Conservation (phyloP, 1,284 basidiomycete species). For the Fomitiporia mediterranea region DNA sequence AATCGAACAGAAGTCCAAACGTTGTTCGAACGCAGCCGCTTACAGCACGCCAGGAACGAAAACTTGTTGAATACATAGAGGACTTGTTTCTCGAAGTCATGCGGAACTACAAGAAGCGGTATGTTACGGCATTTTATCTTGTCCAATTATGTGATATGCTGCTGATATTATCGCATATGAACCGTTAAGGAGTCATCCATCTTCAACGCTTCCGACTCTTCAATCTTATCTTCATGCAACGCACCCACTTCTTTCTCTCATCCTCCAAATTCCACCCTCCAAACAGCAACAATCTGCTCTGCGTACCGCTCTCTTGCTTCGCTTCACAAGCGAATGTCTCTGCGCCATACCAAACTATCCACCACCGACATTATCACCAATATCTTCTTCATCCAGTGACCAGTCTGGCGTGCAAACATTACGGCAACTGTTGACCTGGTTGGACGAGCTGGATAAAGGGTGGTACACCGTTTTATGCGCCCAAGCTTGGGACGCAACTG, state of each 20-base stretch:
- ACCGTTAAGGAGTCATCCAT: conserved; percentile 38
- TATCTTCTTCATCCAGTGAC: neutral
- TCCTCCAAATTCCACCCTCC: conserved; percentile 67
- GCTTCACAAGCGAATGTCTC: conserved; percentile 63
- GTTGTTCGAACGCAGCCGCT: conserved; percentile 27
- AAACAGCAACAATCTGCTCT: conserved; percentile 56
- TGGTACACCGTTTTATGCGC: conserved; percentile 60
- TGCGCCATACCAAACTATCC: conserved; percentile 54
- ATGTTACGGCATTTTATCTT: conserved; percentile 23
- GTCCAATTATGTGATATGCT: neutral
- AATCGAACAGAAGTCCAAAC: neutral
- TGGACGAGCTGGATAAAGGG: conserved; percentile 65
- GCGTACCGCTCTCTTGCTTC: conserved; percentile 58
- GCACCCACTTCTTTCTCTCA: conserved; percentile 50
- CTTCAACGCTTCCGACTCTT: conserved; percentile 51
- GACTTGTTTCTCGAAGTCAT: conserved; percentile 57
- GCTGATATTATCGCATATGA: neutral
- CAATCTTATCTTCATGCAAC: conserved; percentile 51
- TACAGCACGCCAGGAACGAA: conserved; percentile 53
- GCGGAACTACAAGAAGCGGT: conserved; percentile 70
- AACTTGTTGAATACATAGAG: conserved; percentile 58
- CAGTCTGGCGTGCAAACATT: conserved; percentile 31
- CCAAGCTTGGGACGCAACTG: conserved; percentile 57
- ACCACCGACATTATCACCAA: conserved; percentile 26
- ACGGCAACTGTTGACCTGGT: conserved; percentile 51